These are phyloP conservation scores for Claviceps sp. DNA, from an alignment of 2,329 filamentous ascomycete species.

Conservation along the genomic window DNA sequence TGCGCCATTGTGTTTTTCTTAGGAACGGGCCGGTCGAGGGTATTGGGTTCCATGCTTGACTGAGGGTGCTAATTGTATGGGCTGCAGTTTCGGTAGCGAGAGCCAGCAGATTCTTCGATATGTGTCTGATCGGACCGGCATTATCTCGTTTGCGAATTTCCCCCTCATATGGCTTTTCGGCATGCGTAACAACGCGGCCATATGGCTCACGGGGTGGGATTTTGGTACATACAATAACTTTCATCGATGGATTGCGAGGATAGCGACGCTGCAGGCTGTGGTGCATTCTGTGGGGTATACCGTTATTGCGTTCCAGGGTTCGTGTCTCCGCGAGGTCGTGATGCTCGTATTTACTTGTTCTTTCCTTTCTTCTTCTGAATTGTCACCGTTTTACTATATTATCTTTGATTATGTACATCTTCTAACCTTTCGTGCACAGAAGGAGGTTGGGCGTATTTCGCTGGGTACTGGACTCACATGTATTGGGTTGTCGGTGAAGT, in stretches of 20 bases:
- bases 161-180: constrained; percentile 54
- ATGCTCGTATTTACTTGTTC: background rate
- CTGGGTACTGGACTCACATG: constrained; percentile 24
- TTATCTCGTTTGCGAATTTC: constrained; percentile 50
- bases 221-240: constrained; percentile 55
- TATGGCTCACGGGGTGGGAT: constrained; percentile 57
- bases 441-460: constrained; percentile 24
- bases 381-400: too few species aligned
- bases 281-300: constrained; percentile 50
- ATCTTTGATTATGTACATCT: background rate
- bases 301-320: constrained; percentile 26
- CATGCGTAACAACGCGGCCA: constrained; percentile 50
- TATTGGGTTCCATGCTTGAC: too few species aligned
- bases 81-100: constrained; percentile 19
- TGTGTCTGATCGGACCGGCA: constrained; percentile 48
- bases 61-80: background rate
- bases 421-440: constrained; percentile 12
- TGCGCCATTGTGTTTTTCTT: background rate
- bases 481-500: constrained; percentile 39
- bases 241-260: constrained; percentile 51
- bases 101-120: constrained; percentile 34
- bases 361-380: background rate
- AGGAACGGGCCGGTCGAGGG: background rate
- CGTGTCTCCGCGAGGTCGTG: background rate
- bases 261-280: constrained; percentile 48